Evolutionary conservation across 441 rosid genomes (phyloP), one percentile per base, ranked within the genome.

Genomic region (Croton laevigatus): DNA sequence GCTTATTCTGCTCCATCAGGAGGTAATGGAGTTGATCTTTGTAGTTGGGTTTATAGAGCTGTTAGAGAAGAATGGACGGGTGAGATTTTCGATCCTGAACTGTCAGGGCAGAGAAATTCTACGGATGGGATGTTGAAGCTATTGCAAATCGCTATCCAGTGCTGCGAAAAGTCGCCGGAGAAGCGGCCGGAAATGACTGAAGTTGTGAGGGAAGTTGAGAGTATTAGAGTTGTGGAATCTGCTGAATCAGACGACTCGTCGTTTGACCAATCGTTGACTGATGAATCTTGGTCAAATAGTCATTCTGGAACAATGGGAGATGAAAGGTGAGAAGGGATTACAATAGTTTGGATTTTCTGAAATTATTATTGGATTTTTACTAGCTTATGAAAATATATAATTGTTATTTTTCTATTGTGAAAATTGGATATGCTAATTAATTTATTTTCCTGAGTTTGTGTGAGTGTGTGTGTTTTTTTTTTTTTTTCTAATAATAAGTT

Each of bases 61-160:
- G 87, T 86, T 13, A 80, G 88, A 44, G 93, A 88, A 73, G 89
- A 86, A 68, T 86, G 93, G 93, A 86, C 91, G 9, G 86, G 83
- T 0, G 93, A 88, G 86, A 82, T 88, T 36, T 80, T 85, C 22
- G 91, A 88, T 46, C 8, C 46, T 9, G 93, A 88, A 80, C 76
- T 88, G 57, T 67, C 87, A 0, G 80, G 58, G 45, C 86, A 79
- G 70, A 75, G 79, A 76, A 80, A 68, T 58, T 84, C 85, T 1
- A 65, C 59, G 62, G 69, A 65, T 3, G 85, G 80, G 46, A 85
- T 88, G 93, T 68, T 85, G 27, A 79, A 70, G 68, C 76, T 86
- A 66, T 82, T 88, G 63, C 83, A 82, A 63, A 49, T 85, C 14
- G 91, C 83, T 5, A 77, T 85, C 8, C 80, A 45, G 16, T 85